phyloP scores from a whole-genome alignment of 75 land plant genomes.

The Picea sitchensis region DNA sequence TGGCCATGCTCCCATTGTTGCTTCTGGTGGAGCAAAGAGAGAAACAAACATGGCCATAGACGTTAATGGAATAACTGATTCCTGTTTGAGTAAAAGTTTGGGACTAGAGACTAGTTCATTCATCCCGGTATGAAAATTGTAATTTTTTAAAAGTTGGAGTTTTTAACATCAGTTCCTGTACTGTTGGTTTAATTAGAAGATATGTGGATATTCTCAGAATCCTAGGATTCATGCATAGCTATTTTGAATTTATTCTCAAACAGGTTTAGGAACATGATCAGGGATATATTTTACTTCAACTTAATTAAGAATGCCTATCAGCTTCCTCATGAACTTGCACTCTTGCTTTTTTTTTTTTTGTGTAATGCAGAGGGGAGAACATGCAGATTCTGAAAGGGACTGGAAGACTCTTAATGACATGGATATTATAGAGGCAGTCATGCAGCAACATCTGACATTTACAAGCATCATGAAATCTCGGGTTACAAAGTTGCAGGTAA shows the following conservation, averaged over 20 bases:
- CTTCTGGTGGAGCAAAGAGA: neutral
- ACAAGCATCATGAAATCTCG: conserved; percentile 49
- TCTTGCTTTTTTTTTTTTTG: neutral
- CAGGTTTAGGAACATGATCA: neutral
- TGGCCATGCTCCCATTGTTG: neutral
- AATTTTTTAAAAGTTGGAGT: neutral
- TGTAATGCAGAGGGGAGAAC: conserved; percentile 6
- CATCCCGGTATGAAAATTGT: conserved; percentile 14
- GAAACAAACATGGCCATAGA: neutral
- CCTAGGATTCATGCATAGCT: neutral
- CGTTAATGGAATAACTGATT: neutral
- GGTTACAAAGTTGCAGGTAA: conserved; percentile 56
- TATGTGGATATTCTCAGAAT: neutral
- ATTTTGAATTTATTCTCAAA: conserved; percentile 1
- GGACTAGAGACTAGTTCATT: conserved; percentile 26
- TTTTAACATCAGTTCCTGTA: neutral
- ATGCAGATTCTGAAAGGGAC: conserved; percentile 9
- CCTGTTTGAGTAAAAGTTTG: conserved; percentile 20
- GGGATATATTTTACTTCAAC: neutral
- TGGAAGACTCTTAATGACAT: conserved; percentile 14
- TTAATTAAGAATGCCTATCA: neutral
- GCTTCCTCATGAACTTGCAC: neutral
- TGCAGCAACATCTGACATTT: conserved; percentile 36
- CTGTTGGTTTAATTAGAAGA: neutral
- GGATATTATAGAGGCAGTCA: conserved; percentile 23